phyloP scores from a whole-genome alignment of 2,329 filamentous ascomycete species.

The Setomelanomma holmii region DNA sequence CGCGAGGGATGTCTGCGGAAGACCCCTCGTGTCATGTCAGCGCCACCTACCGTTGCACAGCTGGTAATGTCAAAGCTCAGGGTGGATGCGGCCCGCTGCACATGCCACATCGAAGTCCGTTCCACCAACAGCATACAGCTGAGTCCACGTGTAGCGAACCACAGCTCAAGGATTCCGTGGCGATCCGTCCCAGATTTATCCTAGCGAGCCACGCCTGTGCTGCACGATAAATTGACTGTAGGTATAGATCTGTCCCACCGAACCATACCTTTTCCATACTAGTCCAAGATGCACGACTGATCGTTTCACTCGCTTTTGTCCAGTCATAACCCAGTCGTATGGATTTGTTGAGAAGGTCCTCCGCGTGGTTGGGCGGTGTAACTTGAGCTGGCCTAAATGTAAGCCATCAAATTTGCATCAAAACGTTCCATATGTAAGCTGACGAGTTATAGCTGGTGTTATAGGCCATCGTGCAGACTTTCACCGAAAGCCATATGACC shows the following conservation, averaged over 20 bases:
- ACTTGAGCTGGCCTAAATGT: neutral
- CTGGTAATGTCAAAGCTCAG: no score
- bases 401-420: neutral
- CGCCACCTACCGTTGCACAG: neutral
- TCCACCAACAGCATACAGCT: neutral
- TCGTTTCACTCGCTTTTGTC: no score
- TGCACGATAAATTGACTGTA: no score
- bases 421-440: neutral
- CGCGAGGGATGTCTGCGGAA: neutral
- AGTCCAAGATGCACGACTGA: no score
- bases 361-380: neutral
- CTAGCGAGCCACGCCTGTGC: neutral
- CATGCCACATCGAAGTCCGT: neutral
- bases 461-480: no score
- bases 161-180: neutral
- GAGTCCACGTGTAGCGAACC: neutral
- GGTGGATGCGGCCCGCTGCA: conserved; percentile 1
- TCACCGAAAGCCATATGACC: no score
- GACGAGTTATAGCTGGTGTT: no score
- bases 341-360: neutral
- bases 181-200: neutral
- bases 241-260: no score
- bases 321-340: no score
- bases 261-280: no score
- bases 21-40: conserved; percentile 3